Evolutionary conservation across 495 filamentous ascomycete species (phyloP).

Genomic region (Xylaria flabelliformis): DNA sequence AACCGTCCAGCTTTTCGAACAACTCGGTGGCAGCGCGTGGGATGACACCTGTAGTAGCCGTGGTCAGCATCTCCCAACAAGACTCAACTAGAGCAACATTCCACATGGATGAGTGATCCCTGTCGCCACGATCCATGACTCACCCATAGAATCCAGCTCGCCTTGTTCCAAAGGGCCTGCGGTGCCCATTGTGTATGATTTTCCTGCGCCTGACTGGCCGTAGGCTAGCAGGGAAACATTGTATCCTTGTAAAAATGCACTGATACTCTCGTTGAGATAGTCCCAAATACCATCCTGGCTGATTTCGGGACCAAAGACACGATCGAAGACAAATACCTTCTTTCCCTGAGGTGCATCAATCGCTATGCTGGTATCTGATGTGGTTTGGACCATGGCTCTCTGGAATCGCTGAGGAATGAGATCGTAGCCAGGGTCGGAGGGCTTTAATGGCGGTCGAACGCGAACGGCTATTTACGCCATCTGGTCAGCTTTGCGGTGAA

Average conservation of each 20-base stretch:
- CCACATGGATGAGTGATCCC: too few relatives aligned
- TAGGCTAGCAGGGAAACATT: slow-evolving; percentile 99
- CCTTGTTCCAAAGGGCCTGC: slow-evolving; percentile 84
- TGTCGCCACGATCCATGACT: slow-evolving; percentile 16
- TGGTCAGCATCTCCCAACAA: slow-evolving; percentile 19
- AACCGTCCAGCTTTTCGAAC: slow-evolving; percentile 84
- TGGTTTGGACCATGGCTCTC: slow-evolving; percentile 88
- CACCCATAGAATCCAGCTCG: slow-evolving; percentile 81
- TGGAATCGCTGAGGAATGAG: slow-evolving; percentile 96
- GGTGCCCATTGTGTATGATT: slow-evolving; percentile 99
- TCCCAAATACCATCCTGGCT: slow-evolving; percentile 94
- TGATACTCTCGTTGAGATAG: slow-evolving; percentile 88
- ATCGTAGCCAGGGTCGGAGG: slow-evolving; percentile 89
- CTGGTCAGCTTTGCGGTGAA: slow-evolving; percentile 33
- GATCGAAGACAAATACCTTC: slow-evolving; percentile 95
- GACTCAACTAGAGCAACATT: not conserved
- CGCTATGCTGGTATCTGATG: slow-evolving; percentile 79
- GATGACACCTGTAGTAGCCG: slow-evolving; percentile 72
- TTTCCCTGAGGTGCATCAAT: slow-evolving; percentile 91
- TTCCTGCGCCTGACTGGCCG: slow-evolving; percentile 99
- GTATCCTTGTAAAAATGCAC: slow-evolving; percentile 92
- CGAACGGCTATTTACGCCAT: slow-evolving; percentile 72
- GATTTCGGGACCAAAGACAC: slow-evolving; percentile 85
- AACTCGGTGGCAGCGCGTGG: slow-evolving; percentile 86
- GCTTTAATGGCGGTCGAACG: slow-evolving; percentile 85